Percentiles rank a stretch among this genome's conserved stretches.
These are phyloP conservation scores for Coniochaeta sp. DNA, from an alignment of 2,329 filamentous ascomycete genomes.

Conservation along the genomic window DNA sequence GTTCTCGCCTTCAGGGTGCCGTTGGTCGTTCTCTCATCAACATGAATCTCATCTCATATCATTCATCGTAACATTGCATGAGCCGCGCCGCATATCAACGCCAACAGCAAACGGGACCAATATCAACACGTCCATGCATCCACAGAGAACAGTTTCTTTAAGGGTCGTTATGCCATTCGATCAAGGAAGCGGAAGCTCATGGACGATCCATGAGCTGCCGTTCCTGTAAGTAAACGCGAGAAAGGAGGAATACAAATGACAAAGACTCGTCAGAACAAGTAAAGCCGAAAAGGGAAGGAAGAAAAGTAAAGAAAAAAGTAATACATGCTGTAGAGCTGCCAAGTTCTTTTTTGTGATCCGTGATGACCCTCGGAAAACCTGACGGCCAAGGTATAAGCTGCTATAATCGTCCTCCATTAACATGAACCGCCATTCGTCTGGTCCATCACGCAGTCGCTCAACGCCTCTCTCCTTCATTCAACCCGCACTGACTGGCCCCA, in stretches of 20 bases:
- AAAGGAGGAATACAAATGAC: conserved; percentile 11
- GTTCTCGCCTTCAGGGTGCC: too few species aligned
- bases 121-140: background rate
- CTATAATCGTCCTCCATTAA: conserved; percentile 16
- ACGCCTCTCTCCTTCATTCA: background rate
- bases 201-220: background rate
- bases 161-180: background rate
- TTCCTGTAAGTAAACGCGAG: background rate
- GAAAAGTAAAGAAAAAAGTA: conserved; percentile 17
- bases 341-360: conserved; percentile 15
- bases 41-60: too few species aligned
- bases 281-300: conserved; percentile 9
- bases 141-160: too few species aligned
- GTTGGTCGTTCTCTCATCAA: too few species aligned
- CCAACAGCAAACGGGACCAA: background rate
- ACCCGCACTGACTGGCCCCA: too few species aligned
- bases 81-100: background rate
- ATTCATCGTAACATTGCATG: background rate
- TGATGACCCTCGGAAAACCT: conserved; percentile 11
- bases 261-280: conserved; percentile 8
- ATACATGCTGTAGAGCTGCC: conserved; percentile 24
- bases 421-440: background rate
- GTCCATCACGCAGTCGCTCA: background rate
- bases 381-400: conserved; percentile 15
- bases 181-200: background rate